A percentile compares a stretch with the other conserved stretches of the same genome.
Evolutionary conservation across 768 basidiomycete species (phyloP).

Genomic region (Tremella mesenterica): DNA sequence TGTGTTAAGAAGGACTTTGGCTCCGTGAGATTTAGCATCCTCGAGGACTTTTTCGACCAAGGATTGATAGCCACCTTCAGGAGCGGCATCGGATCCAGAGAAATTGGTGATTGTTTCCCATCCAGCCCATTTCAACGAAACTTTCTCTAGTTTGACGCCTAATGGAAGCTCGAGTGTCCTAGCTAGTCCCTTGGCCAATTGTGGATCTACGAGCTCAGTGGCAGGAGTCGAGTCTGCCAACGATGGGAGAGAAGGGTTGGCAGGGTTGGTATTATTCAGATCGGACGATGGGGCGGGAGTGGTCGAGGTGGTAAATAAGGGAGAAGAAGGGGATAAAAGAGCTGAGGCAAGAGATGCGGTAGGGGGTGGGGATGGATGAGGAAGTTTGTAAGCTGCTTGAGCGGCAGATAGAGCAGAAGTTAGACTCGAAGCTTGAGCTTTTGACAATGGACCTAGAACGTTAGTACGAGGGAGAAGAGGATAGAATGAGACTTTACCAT

Average conservation of each 20-base stretch:
- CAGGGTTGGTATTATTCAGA: constrained; percentile 25
- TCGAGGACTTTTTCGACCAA: constrained; percentile 29
- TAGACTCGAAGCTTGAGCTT: constrained; percentile 14
- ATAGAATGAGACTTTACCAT: constrained; percentile 16
- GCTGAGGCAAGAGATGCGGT: constrained; percentile 31
- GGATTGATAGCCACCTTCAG: constrained; percentile 38
- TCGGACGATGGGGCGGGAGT: constrained; percentile 15
- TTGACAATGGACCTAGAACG: constrained; percentile 20
- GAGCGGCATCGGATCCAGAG: constrained; percentile 40
- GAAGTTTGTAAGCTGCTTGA: constrained; percentile 29
- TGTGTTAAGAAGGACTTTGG: constrained; percentile 19
- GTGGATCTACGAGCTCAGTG: too few relatives aligned
- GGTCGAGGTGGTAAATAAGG: constrained; percentile 21
- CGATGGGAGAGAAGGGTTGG: constrained; percentile 13
- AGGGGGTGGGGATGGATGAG: constrained; percentile 26
- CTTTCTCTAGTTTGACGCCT: constrained; percentile 38
- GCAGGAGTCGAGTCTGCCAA: constrained; percentile 6
- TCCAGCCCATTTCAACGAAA: constrained; percentile 36
- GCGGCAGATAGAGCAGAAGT: constrained; percentile 31
- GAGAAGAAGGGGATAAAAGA: constrained; percentile 25
- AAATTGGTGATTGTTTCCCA: constrained; percentile 38
- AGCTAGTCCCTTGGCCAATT: constrained; percentile 26
- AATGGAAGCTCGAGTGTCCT: constrained; percentile 37
- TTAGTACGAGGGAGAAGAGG: not conserved
- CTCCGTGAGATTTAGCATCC: constrained; percentile 15